Evolutionary conservation across 1,284 basidiomycete species (phyloP), one percentile per base, ranked within the genome.

Genomic region (Heterobasidion irregulare): DNA sequence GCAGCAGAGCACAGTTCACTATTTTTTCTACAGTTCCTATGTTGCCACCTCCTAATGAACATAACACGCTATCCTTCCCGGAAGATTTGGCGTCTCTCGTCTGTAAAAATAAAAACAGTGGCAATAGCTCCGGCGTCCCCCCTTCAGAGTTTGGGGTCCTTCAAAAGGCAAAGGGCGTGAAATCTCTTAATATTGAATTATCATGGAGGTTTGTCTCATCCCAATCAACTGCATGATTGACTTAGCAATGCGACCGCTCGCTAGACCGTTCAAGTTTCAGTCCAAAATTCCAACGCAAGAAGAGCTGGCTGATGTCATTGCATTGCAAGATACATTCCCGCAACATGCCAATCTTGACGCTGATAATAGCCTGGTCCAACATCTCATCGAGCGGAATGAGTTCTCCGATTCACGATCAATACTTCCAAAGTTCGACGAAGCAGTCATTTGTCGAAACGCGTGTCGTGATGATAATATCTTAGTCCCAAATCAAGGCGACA

Each of bases 31-130:
- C 53, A 86, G 84, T 84, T 8, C 83, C 82, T 13, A 62, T 61
- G 46, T 58, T 86, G 35, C 72, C 73, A 35, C 71, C 75, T 18
- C 83, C 83, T 2, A 82, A 74, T 50, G 59, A 65, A 12, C 75
- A 77, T 57, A 10, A 41, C 38, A 41, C 10, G 10, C n/a, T 8
- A 41, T 10, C 38, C n/a, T 41, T 41, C 4, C 38, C 38, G 6
- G 3, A 41, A 3, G n/a, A 41, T 41, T 41, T 41, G 38, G 10
- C 38, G 38, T 41, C 38, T n/a, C 38, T 41, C 12, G 6, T 41
- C 38, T 41, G n/a, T 41, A n/a, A 41, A 3, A n/a, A 10, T 41
- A n/a, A 10, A 41, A 5, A n/a, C 0, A 3, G 38, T 41, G 12
- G 12, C 38, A n/a, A 41, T 41, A 41, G 38, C 38, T 12, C 38